A percentile compares a stretch with the other conserved stretches of the same genome.
Conservation (phyloP, 2,329 filamentous ascomycete genomes). For the Thelonectria blattea region DNA sequence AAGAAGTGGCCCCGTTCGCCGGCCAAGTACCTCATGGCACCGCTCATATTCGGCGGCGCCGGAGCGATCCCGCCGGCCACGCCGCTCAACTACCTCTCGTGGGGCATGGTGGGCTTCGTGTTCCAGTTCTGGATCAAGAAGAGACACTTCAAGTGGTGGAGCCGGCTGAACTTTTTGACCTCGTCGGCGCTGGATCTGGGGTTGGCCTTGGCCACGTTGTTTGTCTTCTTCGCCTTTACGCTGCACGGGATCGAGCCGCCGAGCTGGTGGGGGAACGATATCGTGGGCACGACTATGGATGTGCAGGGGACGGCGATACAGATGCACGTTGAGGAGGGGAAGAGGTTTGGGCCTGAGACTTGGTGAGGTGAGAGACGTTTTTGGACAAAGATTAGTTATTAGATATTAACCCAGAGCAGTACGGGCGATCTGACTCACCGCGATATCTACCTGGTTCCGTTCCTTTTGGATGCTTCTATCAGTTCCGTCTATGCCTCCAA, state of each 20-base stretch:
- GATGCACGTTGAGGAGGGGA: slow-evolving; percentile 55
- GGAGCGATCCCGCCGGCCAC: slow-evolving; percentile 69
- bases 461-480: no score
- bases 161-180: slow-evolving; percentile 74
- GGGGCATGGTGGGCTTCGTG: slow-evolving; percentile 72
- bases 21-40: slow-evolving; percentile 62
- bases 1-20: slow-evolving; percentile 59
- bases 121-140: slow-evolving; percentile 74
- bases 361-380: slow-evolving; percentile 49
- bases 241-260: slow-evolving; percentile 67
- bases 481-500: no score
- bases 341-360: slow-evolving; percentile 65
- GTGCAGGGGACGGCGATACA: slow-evolving; percentile 64
- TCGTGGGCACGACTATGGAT: slow-evolving; percentile 67
- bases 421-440: no score
- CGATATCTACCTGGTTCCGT: no score
- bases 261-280: slow-evolving; percentile 71
- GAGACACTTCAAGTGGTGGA: slow-evolving; percentile 73
- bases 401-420: no score
- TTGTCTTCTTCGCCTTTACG: slow-evolving; percentile 74
- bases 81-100: slow-evolving; percentile 76
- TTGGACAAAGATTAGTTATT: no score
- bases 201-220: slow-evolving; percentile 68
- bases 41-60: slow-evolving; percentile 67
- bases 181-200: slow-evolving; percentile 74